Percentiles rank a stretch among this genome's conserved stretches.
Conservation (phyloP, 2,329 filamentous ascomycete species). For the Zasmidium citrigriseum region DNA sequence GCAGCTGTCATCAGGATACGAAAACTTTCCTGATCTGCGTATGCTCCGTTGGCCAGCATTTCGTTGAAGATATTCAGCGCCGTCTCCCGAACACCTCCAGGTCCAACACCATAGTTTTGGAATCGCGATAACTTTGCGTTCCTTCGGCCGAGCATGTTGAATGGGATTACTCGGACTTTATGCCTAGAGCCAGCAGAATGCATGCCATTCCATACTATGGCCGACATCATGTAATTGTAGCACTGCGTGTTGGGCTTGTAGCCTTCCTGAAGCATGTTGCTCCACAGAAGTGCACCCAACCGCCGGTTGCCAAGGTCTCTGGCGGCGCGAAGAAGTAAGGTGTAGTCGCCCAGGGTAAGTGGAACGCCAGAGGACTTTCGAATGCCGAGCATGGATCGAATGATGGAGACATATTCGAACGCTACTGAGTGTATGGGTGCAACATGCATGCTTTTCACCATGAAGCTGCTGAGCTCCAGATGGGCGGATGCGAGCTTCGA, state of each 20-base stretch:
- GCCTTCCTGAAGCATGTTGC: constrained; percentile 40
- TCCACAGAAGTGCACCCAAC: constrained; percentile 51
- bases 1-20: constrained; percentile 55
- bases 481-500: constrained; percentile 50
- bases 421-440: constrained; percentile 41
- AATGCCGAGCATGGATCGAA: constrained; percentile 41
- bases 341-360: constrained; percentile 52
- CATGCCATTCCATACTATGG: constrained; percentile 46
- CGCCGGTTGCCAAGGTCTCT: constrained; percentile 47
- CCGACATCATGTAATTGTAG: constrained; percentile 58
- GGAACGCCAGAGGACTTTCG: constrained; percentile 39
- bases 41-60: constrained; percentile 48
- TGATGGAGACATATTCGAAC: constrained; percentile 40
- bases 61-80: constrained; percentile 45
- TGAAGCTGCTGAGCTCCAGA: constrained; percentile 51
- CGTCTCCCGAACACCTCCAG: constrained; percentile 31
- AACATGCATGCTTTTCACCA: constrained; percentile 46
- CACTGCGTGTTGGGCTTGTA: constrained; percentile 50
- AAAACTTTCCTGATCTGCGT: constrained; percentile 55
- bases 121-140: constrained; percentile 17
- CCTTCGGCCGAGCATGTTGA: constrained; percentile 23
- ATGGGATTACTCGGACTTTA: constrained; percentile 42
- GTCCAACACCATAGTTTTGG: constrained; percentile 29
- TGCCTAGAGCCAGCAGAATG: constrained; percentile 39
- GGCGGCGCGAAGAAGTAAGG: constrained; percentile 55